phyloP scores from a whole-genome alignment of 2,329 filamentous ascomycete genomes.

The Ceratocystis cubensis region DNA sequence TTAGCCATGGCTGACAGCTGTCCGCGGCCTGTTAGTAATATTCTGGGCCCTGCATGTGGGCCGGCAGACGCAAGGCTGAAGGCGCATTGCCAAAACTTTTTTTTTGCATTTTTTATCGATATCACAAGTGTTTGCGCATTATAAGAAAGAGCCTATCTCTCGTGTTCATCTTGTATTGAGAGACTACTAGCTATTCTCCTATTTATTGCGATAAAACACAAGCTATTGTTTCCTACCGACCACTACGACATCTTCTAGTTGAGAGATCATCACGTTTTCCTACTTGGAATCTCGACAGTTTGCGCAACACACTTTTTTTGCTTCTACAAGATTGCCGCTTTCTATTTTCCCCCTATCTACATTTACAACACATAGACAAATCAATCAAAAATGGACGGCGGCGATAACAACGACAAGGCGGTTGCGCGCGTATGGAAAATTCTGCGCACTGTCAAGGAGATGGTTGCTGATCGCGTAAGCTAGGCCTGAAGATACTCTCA shows the following conservation, averaged over 20 bases:
- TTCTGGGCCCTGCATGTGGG: conserved; percentile 7
- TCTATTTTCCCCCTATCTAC: background rate
- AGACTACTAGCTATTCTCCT: too few species aligned
- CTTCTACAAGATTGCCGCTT: background rate
- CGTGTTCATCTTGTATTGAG: too few species aligned
- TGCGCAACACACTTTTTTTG: too few species aligned
- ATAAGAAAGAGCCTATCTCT: background rate
- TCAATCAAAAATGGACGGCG: conserved; percentile 31
- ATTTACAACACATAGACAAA: background rate
- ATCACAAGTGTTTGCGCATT: background rate
- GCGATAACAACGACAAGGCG: conserved; percentile 34
- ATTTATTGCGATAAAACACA: too few species aligned
- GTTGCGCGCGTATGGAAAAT: conserved; percentile 75
- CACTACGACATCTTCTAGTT: too few species aligned
- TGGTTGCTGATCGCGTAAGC: conserved; percentile 82
- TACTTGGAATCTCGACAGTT: too few species aligned
- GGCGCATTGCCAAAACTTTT: conserved; percentile 17
- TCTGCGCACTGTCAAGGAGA: conserved; percentile 86
- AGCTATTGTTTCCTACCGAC: too few species aligned
- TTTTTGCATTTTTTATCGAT: conserved; percentile 17
- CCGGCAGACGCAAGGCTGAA: conserved; percentile 14
- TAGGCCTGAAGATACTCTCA: background rate
- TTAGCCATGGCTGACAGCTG: background rate
- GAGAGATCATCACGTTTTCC: too few species aligned
- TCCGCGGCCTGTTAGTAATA: background rate